Evolutionary conservation across 1,139 yeast genomes (phyloP), one percentile per base, ranked within the genome.

Genomic region (Arxiozyma bovina): DNA sequence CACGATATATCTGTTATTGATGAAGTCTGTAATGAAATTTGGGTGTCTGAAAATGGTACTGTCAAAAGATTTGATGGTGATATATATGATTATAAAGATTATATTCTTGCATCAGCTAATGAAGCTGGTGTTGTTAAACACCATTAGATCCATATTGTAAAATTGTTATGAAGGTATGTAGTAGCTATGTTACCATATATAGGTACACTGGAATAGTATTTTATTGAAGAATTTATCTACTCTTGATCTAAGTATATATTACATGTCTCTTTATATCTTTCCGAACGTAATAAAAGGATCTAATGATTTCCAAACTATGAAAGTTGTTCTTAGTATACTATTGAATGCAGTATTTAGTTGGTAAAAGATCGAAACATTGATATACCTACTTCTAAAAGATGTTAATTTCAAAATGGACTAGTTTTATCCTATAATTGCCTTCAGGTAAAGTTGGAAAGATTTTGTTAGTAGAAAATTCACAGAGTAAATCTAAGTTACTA

Each of bases 1-100:
- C 99, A 93, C 78, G 99, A 93, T 77, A 97, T 93, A 46, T 77
- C 90, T 27, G 87, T 91, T 64, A 93, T 93, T 64, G 83, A 86
- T 64, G 79, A 80, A 57, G 96, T 93, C 9, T 89, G 97, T 75
- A 85, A 86, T 57, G 95, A 91, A 70, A 87, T 93, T 59, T 93
- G 97, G 97, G 94, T 90, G 46, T 85, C 95, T 68, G 99, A 93
- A 68, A 77, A 82, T 55, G 94, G 91, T 56, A 77, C 83, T 1
- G 96, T 91, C 38, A 77, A 74, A 63, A 83, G 85, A 70, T 88
- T 89, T 74, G 83, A 82, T 50, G 99, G 99, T 63, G 75, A 79
- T 56, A 93, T 93, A 62, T 81, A 83, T 61, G 98, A 82, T 63
- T 93, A 93, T 74, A 93, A 90, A 79, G 86, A 87, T 73, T 88